Conservation (phyloP, 2,329 filamentous ascomycete species). For the Ampelomyces quisqualis region DNA sequence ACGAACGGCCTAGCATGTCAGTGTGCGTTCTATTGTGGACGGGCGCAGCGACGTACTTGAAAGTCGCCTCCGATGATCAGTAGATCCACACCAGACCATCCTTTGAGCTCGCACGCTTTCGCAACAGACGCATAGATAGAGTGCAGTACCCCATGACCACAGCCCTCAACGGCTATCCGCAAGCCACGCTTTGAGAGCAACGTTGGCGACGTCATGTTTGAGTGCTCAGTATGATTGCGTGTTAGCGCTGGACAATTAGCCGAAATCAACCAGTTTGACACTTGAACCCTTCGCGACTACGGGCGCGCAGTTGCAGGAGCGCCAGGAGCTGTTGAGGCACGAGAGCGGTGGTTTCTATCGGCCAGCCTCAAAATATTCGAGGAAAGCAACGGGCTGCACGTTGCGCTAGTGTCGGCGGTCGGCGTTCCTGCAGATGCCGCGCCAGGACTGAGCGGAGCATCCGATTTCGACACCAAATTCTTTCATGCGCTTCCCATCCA, state of each 20-base stretch:
- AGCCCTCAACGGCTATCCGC: constrained; percentile 82
- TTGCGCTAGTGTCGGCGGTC: constrained; percentile 30
- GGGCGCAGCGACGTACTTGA: constrained; percentile 57
- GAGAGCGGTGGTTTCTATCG: background rate
- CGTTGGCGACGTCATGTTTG: constrained; percentile 29
- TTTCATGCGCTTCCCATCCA: constrained; percentile 7
- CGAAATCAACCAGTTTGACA: background rate
- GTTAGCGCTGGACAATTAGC: constrained; percentile 4
- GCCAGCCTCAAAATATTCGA: background rate
- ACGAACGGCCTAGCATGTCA: constrained; percentile 66
- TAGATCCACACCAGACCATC: constrained; percentile 81
- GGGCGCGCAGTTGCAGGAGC: constrained; percentile 5
- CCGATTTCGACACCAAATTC: background rate
- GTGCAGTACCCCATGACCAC: constrained; percentile 87
- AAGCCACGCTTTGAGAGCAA: constrained; percentile 45
- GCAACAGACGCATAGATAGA: constrained; percentile 83
- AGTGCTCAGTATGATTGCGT: background rate
- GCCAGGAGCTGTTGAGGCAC: background rate
- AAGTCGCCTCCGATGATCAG: constrained; percentile 97
- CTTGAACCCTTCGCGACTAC: background rate
- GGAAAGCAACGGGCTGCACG: background rate
- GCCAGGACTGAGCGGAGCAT: background rate
- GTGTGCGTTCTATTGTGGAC: background rate
- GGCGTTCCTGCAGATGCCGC: constrained; percentile 15
- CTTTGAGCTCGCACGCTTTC: constrained; percentile 66